Conservation (phyloP, 2,329 filamentous ascomycete species). For the Ilyonectria sp. region DNA sequence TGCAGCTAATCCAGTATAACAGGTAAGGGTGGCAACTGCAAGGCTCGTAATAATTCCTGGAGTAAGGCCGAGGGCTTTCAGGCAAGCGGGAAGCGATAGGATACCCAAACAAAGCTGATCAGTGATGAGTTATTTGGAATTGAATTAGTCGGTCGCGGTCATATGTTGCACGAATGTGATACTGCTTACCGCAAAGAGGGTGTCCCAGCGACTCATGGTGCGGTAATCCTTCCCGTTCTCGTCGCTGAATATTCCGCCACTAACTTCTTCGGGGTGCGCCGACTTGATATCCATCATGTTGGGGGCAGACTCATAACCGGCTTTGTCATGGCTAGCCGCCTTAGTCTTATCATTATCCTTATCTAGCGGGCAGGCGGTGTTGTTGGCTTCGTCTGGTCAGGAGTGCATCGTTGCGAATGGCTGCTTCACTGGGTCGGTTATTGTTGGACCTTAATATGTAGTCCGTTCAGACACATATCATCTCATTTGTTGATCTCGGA, state of each 20-base stretch:
- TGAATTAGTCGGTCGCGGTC: no score
- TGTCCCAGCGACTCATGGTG: conserved; percentile 30
- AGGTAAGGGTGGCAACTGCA: conserved; percentile 24
- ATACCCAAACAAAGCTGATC: conserved; percentile 33
- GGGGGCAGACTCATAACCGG: neutral
- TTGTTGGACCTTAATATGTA: no score
- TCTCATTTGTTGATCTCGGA: no score
- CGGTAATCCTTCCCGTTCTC: conserved; percentile 29
- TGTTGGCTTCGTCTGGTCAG: conserved; percentile 1
- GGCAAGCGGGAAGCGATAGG: conserved; percentile 27
- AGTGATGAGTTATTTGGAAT: conserved; percentile 20
- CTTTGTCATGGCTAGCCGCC: conserved; percentile 1
- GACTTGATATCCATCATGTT: conserved; percentile 12
- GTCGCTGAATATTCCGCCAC: conserved; percentile 16
- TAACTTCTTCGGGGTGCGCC: conserved; percentile 11
- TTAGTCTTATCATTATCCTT: neutral
- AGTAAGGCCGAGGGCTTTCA: conserved; percentile 32
- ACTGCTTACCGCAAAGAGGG: conserved; percentile 21
- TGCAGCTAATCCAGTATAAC: conserved; percentile 29
- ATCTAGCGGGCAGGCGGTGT: neutral
- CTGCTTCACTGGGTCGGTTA: no score
- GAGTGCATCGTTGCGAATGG: conserved; percentile 4
- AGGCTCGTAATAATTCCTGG: conserved; percentile 30
- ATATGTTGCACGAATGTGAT: no score
- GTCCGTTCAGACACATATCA: no score